These are phyloP conservation scores for Solanum chilense DNA, from an alignment of 257 asterid genomes.

Conservation along the genomic window DNA sequence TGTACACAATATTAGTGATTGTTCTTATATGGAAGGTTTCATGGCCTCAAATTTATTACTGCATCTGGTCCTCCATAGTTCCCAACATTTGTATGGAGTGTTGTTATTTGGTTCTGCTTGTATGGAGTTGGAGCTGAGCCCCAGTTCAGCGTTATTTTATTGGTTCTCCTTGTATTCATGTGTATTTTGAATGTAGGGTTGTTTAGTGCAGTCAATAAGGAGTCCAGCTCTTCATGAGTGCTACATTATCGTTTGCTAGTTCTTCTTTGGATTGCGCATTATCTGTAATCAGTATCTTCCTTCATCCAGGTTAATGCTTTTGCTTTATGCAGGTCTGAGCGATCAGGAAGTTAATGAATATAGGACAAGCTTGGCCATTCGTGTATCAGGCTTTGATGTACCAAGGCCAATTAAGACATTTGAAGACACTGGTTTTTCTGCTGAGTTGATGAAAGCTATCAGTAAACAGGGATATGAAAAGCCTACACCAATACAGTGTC, in stretches of 20 bases:
- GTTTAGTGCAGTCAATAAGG: conserved; percentile 1
- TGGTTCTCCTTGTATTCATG: neutral
- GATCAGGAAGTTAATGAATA: conserved; percentile 70
- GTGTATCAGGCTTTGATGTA: conserved; percentile 93
- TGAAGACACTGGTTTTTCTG: conserved; percentile 84
- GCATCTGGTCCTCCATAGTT: neutral
- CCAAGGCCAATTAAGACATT: conserved; percentile 76
- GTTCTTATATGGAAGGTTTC: neutral
- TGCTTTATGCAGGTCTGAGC: conserved; percentile 51
- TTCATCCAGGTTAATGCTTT: neutral
- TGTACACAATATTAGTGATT: neutral
- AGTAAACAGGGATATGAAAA: conserved; percentile 80
- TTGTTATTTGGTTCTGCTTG: neutral
- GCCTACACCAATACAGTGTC: conserved; percentile 96
- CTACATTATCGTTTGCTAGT: neutral
- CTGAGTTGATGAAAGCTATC: conserved; percentile 79
- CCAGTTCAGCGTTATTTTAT: neutral
- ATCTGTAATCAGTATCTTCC: neutral
- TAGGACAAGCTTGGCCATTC: conserved; percentile 66
- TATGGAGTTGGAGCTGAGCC: neutral
- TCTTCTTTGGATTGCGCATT: neutral
- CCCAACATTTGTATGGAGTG: neutral
- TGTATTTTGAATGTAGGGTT: neutral
- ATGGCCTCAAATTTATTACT: neutral
- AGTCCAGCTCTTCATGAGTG: neutral